Conservation (phyloP, 2,329 filamentous ascomycete genomes). For the Macroventuria anomochaeta region DNA sequence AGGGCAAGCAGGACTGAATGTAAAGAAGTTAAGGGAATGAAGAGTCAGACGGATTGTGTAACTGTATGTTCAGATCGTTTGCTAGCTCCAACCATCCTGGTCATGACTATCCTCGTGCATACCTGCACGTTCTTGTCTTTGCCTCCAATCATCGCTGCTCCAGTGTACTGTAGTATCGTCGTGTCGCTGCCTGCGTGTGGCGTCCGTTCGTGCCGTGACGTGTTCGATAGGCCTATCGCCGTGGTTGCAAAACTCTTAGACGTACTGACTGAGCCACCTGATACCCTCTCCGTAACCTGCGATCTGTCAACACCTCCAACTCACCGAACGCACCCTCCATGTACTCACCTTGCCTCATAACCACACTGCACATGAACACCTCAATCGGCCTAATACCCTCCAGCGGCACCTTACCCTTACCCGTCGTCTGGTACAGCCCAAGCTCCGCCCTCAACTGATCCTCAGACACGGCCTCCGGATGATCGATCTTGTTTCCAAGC, state of each 20-base stretch:
- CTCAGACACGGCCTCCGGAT: conserved; percentile 92
- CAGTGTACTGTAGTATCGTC: not conserved
- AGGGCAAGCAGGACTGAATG: conserved; percentile 11
- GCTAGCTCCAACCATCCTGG: not conserved
- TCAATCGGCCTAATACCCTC: conserved; percentile 67
- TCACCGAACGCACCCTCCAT: too few relatives aligned
- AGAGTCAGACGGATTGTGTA: not conserved
- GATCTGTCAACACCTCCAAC: conserved; percentile 1
- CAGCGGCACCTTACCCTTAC: conserved; percentile 42
- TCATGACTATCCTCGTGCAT: conserved; percentile 2
- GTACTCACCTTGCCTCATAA: conserved; percentile 79
- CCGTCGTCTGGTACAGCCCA: conserved; percentile 76
- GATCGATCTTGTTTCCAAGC: conserved; percentile 98
- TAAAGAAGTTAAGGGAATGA: not conserved
- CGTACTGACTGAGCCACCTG: conserved; percentile 50
- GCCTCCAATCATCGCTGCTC: not conserved
- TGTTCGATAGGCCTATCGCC: not conserved
- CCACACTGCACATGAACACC: conserved; percentile 96
- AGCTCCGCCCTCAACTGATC: conserved; percentile 91
- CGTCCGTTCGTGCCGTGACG: not conserved
- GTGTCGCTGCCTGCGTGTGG: not conserved
- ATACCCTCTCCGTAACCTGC: conserved; percentile 47
- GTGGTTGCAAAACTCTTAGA: conserved; percentile 26
- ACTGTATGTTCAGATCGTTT: not conserved
- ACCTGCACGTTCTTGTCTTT: not conserved